phyloP scores from a whole-genome alignment of 1,139 yeast genomes.

The Fermentozyma sake region DNA sequence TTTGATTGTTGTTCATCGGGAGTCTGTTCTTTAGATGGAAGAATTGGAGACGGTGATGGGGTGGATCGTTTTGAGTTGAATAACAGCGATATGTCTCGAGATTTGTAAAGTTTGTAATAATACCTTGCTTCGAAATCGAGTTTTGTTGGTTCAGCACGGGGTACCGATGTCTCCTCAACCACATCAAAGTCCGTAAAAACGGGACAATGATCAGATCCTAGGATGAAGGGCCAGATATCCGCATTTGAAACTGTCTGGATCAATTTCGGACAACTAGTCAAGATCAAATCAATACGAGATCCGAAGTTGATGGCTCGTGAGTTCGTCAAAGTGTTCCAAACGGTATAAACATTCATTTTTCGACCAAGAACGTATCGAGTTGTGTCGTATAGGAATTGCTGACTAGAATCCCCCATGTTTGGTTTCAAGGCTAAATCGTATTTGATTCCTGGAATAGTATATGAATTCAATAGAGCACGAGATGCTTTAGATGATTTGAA shows the following conservation, averaged over 20 bases:
- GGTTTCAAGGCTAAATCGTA: conserved; percentile 5
- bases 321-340: conserved; percentile 82
- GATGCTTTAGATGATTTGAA: conserved; percentile 43
- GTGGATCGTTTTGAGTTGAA: no score
- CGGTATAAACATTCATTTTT: conserved; percentile 70
- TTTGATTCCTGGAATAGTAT: conserved; percentile 14
- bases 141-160: conserved; percentile 5
- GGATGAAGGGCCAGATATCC: conserved; percentile 62
- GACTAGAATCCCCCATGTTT: conserved; percentile 3
- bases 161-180: conserved; percentile 2
- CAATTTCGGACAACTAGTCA: conserved; percentile 40
- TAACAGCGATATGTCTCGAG: conserved; percentile 50
- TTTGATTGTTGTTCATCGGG: no score
- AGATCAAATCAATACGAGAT: conserved; percentile 77
- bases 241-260: conserved; percentile 37
- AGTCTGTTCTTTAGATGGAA: no score
- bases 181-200: conserved; percentile 61
- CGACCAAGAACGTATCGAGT: conserved; percentile 57
- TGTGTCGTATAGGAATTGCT: conserved; percentile 54
- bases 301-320: conserved; percentile 85
- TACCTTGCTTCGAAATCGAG: conserved; percentile 55
- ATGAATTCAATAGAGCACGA: conserved; percentile 40
- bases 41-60: no score
- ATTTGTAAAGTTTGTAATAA: conserved; percentile 44
- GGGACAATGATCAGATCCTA: conserved; percentile 96